Evolutionary conservation across 495 filamentous ascomycete genomes (phyloP), one percentile per base, ranked within the genome.

Genomic region (Penicillium ochrochloron): DNA sequence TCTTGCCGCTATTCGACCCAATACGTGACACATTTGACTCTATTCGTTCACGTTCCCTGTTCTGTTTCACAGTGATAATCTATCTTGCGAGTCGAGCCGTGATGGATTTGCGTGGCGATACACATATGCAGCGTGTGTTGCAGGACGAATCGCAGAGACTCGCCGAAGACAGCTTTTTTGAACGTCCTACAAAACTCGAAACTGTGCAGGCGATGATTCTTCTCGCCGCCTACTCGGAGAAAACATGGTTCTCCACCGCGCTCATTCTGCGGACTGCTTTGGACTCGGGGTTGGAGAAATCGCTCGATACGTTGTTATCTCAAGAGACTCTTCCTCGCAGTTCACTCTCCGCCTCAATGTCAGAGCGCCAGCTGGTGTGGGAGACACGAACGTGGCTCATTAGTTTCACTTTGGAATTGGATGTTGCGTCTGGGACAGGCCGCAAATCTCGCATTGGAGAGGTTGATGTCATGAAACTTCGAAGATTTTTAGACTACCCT

Each of bases 21-120:
- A 79, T 80, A 37, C 73, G 78, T 33, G 78, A 80, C 42, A 80
- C 78, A 27, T 80, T 80, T 27, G 78, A 80, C 57, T 80, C 78
- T 5, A 74, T 80, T 48, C 72, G 78, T 7, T 78, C 76, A 48
- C 76, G 78, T 14, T 80, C 78, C 1, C 62, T 80, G 29, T 80
- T 80, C 34, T 80, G 78, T 59, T 80, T 80, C 35, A 77, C 78
- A 0, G 78, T 80, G 2, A 79, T 80, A 10, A 75, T 80, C 27
- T 80, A 79, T 51, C 66, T 80, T 6, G 75, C 78, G 9, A 79
- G 78, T 56, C 76, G 78, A 0, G 78, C 76, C 2, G 76, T 77
- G 10, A 60, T 72, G 6, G 78, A 80, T 14, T 37, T 77, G 25
- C 76, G 77, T 17, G 68, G 70, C n/a, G 71, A 80, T 23, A 75